Percentiles rank a stretch among this genome's conserved stretches.
phyloP scores from a whole-genome alignment of 1,284 basidiomycete species.

The Pyrrhoderma lamaoense region DNA sequence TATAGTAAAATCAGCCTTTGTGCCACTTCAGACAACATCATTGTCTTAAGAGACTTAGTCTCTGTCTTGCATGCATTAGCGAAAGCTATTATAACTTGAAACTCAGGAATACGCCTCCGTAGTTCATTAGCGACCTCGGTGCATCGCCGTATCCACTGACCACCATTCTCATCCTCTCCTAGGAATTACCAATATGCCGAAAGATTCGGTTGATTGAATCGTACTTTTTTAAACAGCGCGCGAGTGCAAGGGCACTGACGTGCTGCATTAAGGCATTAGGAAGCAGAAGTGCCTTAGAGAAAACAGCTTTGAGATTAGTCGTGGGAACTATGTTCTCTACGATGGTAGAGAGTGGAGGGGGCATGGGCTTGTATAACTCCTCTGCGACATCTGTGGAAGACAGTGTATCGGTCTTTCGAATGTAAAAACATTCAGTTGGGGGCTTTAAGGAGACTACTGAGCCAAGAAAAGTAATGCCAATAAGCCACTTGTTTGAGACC shows the following conservation, averaged over 20 bases:
- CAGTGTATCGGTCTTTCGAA: conserved; percentile 28
- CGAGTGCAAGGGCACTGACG: conserved; percentile 67
- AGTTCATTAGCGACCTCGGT: conserved; percentile 69
- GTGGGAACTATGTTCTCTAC: conserved; percentile 75
- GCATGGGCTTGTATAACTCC: conserved; percentile 51
- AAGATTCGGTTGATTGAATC: conserved; percentile 48
- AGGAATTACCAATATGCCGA: conserved; percentile 43
- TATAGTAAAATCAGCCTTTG: conserved; percentile 81
- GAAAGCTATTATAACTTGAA: conserved; percentile 76
- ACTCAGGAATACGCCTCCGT: conserved; percentile 74
- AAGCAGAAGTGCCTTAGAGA: conserved; percentile 69
- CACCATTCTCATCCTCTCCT: conserved; percentile 57
- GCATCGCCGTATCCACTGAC: conserved; percentile 60
- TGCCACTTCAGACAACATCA: conserved; percentile 70
- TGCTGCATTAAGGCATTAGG: conserved; percentile 75
- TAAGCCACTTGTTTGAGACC: conserved; percentile 83
- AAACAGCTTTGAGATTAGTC: conserved; percentile 48
- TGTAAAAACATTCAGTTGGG: conserved; percentile 56
- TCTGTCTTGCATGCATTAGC: conserved; percentile 41
- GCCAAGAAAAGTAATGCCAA: conserved; percentile 78
- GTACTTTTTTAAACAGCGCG: conserved; percentile 68
- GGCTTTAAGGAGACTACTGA: conserved; percentile 70
- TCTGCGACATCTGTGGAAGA: conserved; percentile 23
- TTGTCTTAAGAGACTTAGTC: conserved; percentile 31
- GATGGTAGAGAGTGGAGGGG: conserved; percentile 63